A percentile compares a stretch with the other conserved stretches of the same genome.
Evolutionary conservation across 306 rosid genomes (phyloP).

Genomic region (Medicago arabica): DNA sequence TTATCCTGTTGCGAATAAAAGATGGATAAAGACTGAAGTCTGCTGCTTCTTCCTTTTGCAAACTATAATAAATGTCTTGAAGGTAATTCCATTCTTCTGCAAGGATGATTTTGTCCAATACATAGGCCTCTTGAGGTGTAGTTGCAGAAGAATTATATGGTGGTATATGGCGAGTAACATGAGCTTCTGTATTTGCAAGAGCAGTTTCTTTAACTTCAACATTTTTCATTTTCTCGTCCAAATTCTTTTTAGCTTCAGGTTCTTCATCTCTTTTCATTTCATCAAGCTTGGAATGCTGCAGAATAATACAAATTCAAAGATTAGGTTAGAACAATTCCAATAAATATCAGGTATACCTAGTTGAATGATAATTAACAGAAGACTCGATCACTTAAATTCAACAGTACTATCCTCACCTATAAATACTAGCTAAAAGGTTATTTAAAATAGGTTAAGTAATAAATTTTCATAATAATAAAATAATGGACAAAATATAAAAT

Average conservation of each 20-base stretch:
- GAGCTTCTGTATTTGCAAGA: constrained; percentile 55
- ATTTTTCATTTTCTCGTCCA: constrained; percentile 64
- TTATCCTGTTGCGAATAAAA: constrained; percentile 55
- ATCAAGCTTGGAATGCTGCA: constrained; percentile 58
- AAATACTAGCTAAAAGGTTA: constrained; percentile 1
- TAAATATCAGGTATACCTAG: constrained; percentile 22
- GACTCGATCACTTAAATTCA: constrained; percentile 5
- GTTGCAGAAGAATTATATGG: constrained; percentile 75
- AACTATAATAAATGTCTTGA: constrained; percentile 60
- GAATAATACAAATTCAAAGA: constrained; percentile 7
- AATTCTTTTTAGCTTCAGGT: constrained; percentile 56
- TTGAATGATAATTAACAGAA: constrained; percentile 6
- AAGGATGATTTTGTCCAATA: constrained; percentile 76
- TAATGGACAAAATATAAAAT: not conserved
- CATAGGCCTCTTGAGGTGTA: constrained; percentile 73
- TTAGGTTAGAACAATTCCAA: constrained; percentile 32
- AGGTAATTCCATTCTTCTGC: constrained; percentile 75
- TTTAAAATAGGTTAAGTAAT: not conserved
- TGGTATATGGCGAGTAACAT: constrained; percentile 67
- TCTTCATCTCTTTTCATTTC: constrained; percentile 55
- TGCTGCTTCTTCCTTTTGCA: constrained; percentile 50
- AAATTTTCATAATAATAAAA: constrained; percentile 2
- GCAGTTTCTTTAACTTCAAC: constrained; percentile 61
- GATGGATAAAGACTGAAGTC: constrained; percentile 58
- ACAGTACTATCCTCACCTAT: not conserved